Percentiles rank a stretch among this genome's conserved stretches.
Evolutionary conservation across 2,329 filamentous ascomycete species (phyloP).

Genomic region (Reticulascus tulasneorum): DNA sequence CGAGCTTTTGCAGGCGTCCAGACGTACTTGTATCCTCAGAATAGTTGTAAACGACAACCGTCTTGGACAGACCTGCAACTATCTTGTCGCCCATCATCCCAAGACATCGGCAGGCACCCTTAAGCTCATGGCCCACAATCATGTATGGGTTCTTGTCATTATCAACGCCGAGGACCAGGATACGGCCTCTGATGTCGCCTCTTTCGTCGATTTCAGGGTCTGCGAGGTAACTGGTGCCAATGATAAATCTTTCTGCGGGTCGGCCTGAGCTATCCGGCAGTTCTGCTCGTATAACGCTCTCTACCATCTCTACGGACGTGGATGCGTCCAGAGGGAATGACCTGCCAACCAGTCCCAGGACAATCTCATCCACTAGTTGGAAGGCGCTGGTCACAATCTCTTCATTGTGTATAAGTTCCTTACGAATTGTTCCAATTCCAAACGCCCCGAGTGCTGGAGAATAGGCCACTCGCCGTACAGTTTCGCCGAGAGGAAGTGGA

Average conservation of each 20-base stretch:
- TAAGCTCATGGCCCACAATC: slow-evolving; percentile 65
- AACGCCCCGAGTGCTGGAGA: slow-evolving; percentile 76
- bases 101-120: slow-evolving; percentile 76
- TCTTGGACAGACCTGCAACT: slow-evolving; percentile 86
- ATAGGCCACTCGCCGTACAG: slow-evolving; percentile 82
- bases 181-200: slow-evolving; percentile 60
- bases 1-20: slow-evolving; percentile 63
- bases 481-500: slow-evolving; percentile 72
- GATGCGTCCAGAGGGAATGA: slow-evolving; percentile 56
- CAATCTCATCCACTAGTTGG: slow-evolving; percentile 83
- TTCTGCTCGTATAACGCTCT: slow-evolving; percentile 75
- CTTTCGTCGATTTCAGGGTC: slow-evolving; percentile 54
- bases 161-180: slow-evolving; percentile 80
- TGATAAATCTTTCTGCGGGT: slow-evolving; percentile 73
- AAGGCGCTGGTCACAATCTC: slow-evolving; percentile 80
- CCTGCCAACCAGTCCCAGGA: slow-evolving; percentile 73
- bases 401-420: slow-evolving; percentile 64
- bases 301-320: slow-evolving; percentile 65
- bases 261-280: slow-evolving; percentile 56
- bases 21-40: slow-evolving; percentile 50
- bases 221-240: slow-evolving; percentile 77
- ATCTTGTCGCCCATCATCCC: slow-evolving; percentile 72
- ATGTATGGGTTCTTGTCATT: slow-evolving; percentile 69
- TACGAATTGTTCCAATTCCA: slow-evolving; percentile 78
- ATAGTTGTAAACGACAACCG: slow-evolving; percentile 60